Evolutionary conservation across 768 basidiomycete genomes (phyloP), one percentile per base, ranked within the genome.

Genomic region (Mycena filopes): DNA sequence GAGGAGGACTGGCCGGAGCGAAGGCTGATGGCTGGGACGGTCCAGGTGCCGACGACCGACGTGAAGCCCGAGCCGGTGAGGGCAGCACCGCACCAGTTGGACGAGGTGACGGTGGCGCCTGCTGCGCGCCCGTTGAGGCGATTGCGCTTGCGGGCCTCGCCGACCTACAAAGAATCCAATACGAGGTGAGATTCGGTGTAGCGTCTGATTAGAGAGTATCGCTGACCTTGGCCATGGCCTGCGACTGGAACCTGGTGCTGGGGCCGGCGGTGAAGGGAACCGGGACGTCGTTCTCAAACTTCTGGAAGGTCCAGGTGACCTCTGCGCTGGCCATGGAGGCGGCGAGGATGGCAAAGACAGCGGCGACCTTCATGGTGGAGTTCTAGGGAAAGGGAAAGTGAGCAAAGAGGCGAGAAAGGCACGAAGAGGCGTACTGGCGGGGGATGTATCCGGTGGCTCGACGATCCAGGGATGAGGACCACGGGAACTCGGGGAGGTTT

Each of bases 81-180:
- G 56, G 63, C 55, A 33, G 63, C 63, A 33, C 63, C 63, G 63
- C 63, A 64, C 63, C 63, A 64, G 63, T 64, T 64, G 41, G 63
- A 51, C 63, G 63, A 64, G 5, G 45, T 41, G n/a, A 58, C 63
- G 25, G 61, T 63, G 36, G 36, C 53, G n/a, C 16, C 61, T 7
- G 61, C 6, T 29, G 54, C 54, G 54, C 61, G 61, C 16, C 61
- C 47, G 61, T 41, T 48, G 53, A 63, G 25, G 38, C 61, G 61
- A 45, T 55, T 55, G 61, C 61, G 61, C 60, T 61, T 61, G 16
- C 61, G 61, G n/a, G 54, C 47, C 42, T 63, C 61, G 46, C 25
- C 54, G 61, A 63, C n/a, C n/a, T n/a, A n/a, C n/a, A n/a, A n/a
- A n/a, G n/a, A n/a, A n/a, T n/a, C n/a, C n/a, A n/a, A n/a, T n/a